phyloP scores from a whole-genome alignment of 2,329 filamentous ascomycete genomes.

The Nectriaceae sp. region DNA sequence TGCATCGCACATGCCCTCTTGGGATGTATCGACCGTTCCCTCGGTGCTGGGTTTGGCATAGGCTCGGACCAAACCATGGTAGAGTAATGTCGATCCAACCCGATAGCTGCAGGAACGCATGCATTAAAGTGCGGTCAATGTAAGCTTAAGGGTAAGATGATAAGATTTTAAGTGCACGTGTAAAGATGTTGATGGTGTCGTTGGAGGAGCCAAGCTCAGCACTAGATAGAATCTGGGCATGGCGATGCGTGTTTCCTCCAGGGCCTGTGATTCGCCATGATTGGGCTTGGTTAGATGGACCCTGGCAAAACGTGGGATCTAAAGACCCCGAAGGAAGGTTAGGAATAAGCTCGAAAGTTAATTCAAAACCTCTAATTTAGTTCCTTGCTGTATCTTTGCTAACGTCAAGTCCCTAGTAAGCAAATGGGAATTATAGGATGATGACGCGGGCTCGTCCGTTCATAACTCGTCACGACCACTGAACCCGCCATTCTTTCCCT shows the following conservation, averaged over 20 bases:
- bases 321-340: slow-evolving; percentile 1
- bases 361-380: too few species aligned
- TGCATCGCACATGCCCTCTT: slow-evolving; percentile 5
- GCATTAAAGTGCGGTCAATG: neutral
- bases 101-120: slow-evolving; percentile 7
- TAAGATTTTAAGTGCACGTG: slow-evolving; percentile 19
- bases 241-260: slow-evolving; percentile 22
- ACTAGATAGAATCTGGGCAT: slow-evolving; percentile 8
- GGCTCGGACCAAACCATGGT: slow-evolving; percentile 9
- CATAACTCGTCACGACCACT: neutral
- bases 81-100: slow-evolving; percentile 18
- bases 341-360: neutral
- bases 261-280: slow-evolving; percentile 21
- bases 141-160: neutral
- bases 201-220: slow-evolving; percentile 18
- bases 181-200: slow-evolving; percentile 17
- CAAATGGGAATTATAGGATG: neutral
- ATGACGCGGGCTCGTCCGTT: neutral
- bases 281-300: slow-evolving; percentile 2
- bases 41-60: slow-evolving; percentile 23
- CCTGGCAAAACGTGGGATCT: slow-evolving; percentile 9
- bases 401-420: too few species aligned
- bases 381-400: too few species aligned
- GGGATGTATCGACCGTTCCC: slow-evolving; percentile 6
- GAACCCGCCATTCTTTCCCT: slow-evolving; percentile 12